Evolutionary conservation across 202 grass and related monocot species (phyloP), one percentile per base, ranked within the genome.

Genomic region (Setaria viridis): DNA sequence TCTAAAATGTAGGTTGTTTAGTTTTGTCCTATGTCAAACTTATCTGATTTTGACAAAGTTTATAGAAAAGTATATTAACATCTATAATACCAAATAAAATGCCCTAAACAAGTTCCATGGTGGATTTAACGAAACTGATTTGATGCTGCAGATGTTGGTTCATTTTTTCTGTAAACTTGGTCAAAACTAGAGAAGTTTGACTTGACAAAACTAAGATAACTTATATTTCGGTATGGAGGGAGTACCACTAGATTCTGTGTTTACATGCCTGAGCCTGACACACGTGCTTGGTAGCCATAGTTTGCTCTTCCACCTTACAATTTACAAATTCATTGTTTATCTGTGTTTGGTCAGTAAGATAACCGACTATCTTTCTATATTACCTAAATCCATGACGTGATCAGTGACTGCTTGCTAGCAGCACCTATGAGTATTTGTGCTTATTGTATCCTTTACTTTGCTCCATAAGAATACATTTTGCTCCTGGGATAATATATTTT

Each of bases 291-390:
- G 10, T 37, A 80, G 50, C 70, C 42, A 0, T 65, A 64, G 7
- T 49, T 78, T 82, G 8, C 20, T 2, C 43, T 42, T 62, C 15
- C 20, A 57, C 35, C 54, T 19, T 76, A 4, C 16, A 33, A 17
- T 25, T 25, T 25, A 34, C 16, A 33, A 17, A 64, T 29, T 72
- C 30, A 54, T 34, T 74, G 58, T 59, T 84, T 74, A 6, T 68
- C 32, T 73, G 35, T 83, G 20, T 86, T 66, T 72, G 41, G 47
- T 29, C 43, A 49, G n/a, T 75, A 70, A 82, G 19, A 8, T 39
- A 50, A 48, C 33, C 6, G 15, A 12, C 55, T 77, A 37, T 35
- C 39, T 71, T 57, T 66, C 3, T 30, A 3, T 45, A 25, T 67
- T 73, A 58, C 72, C 25, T 46, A 9, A 53, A 73, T 39, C 4